phyloP scores from a whole-genome alignment of 352 stramenopile genomes.

The Phytophthora sojae region DNA sequence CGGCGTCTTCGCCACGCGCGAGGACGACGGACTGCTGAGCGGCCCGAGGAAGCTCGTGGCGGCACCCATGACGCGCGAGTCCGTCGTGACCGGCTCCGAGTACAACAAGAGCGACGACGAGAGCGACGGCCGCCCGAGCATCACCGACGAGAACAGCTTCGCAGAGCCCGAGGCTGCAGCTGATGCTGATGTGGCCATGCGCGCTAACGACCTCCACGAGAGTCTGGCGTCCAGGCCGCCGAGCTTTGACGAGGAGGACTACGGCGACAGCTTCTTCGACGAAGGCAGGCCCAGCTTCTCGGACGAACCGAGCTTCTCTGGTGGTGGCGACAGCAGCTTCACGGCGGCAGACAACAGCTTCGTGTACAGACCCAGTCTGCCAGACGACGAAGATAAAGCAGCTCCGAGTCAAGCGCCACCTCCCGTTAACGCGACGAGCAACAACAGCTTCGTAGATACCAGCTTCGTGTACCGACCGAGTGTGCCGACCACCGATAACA shows the following conservation, averaged over 20 bases:
- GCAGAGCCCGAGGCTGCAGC: not conserved
- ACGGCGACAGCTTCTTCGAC: conserved; percentile 29
- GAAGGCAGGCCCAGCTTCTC: conserved; percentile 31
- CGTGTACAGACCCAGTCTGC: conserved; percentile 31
- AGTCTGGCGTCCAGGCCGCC: conserved; percentile 29
- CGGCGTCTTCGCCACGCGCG: conserved; percentile 1
- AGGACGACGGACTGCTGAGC: not conserved
- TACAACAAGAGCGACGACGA: conserved; percentile 1
- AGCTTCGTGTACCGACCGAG: conserved; percentile 21
- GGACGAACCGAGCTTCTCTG: conserved; percentile 34
- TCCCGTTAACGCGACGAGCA: not conserved
- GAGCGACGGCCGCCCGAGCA: conserved; percentile 5
- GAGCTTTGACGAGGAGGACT: conserved; percentile 20
- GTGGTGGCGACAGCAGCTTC: conserved; percentile 22
- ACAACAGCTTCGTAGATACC: conserved; percentile 21
- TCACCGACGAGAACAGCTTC: conserved; percentile 13
- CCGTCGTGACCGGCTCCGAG: not conserved
- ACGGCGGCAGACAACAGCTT: conserved; percentile 31
- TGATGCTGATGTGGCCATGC: not conserved
- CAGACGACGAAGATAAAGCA: conserved; percentile 20
- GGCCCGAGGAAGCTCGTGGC: conserved; percentile 20
- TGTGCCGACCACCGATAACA: not conserved
- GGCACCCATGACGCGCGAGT: conserved; percentile 1
- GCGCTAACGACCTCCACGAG: conserved; percentile 1
- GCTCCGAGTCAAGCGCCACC: not conserved